A percentile compares a stretch with the other conserved stretches of the same genome.
Evolutionary conservation across 2,329 filamentous ascomycete species (phyloP).

Genomic region (Fusarium lyarnte): DNA sequence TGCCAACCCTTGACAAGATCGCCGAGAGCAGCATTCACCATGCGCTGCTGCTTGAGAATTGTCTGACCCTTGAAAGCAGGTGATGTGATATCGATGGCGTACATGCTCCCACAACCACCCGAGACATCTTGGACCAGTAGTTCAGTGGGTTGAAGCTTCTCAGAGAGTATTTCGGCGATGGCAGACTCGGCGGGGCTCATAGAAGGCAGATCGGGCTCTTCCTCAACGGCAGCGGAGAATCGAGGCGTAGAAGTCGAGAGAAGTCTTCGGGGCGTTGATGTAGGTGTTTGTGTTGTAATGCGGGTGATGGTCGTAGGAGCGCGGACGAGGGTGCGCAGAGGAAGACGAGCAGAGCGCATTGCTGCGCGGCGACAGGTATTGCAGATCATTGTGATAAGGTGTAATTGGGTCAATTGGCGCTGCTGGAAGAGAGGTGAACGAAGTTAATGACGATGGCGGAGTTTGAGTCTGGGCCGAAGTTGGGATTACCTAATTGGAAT

Average conservation of each 20-base stretch:
- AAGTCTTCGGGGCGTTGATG: conserved; percentile 10
- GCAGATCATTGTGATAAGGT: conserved; percentile 36
- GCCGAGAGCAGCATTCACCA: conserved; percentile 79
- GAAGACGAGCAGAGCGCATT: conserved; percentile 31
- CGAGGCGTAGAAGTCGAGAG: conserved; percentile 16
- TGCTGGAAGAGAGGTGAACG: neutral
- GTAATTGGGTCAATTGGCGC: conserved; percentile 5
- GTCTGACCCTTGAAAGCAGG: conserved; percentile 74
- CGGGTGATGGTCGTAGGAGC: conserved; percentile 6
- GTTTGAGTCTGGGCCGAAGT: conserved; percentile 1
- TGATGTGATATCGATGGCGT: conserved; percentile 81
- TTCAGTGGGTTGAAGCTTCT: conserved; percentile 61
- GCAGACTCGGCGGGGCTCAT: conserved; percentile 63
- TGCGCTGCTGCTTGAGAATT: conserved; percentile 83
- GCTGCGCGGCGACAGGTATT: conserved; percentile 39
- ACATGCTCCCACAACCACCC: conserved; percentile 88
- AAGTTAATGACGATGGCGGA: conserved; percentile 15
- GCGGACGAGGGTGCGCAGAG: conserved; percentile 21
- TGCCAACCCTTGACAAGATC: conserved; percentile 85
- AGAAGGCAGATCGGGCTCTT: conserved; percentile 38
- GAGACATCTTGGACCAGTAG: conserved; percentile 80
- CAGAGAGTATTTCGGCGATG: conserved; percentile 64
- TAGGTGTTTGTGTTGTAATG: conserved; percentile 4
- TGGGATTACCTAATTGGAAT: conserved; percentile 23
- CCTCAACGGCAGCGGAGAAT: conserved; percentile 16